Percentiles rank a stretch among this genome's conserved stretches.
These are phyloP conservation scores for Solanum chacoense DNA, from an alignment of 305 asterid genomes.

Conservation along the genomic window DNA sequence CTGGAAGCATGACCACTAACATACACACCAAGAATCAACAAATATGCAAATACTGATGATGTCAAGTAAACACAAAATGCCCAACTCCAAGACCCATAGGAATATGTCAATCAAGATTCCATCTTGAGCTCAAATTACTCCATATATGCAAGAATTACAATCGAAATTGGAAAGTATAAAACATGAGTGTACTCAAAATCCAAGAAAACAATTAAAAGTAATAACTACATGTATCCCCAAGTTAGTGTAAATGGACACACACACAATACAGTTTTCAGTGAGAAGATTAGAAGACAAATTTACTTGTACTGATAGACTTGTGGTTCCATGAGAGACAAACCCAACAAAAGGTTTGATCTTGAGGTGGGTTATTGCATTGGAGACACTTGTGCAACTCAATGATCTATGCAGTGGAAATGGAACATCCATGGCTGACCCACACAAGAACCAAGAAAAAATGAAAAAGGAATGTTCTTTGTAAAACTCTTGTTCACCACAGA, in stretches of 20 bases:
- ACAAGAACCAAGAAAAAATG: not conserved
- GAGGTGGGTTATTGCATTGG: conserved; percentile 15
- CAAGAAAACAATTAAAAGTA: not conserved
- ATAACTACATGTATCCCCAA: not conserved
- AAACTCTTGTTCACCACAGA: conserved; percentile 7
- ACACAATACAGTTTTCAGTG: not conserved
- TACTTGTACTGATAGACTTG: conserved; percentile 34
- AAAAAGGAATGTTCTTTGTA: not conserved
- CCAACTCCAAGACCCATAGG: not conserved
- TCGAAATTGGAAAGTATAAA: not conserved
- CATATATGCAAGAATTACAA: not conserved
- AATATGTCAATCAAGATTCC: not conserved
- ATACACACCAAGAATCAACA: not conserved
- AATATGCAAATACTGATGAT: not conserved
- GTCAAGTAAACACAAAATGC: not conserved
- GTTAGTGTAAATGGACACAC: not conserved
- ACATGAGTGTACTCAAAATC: not conserved
- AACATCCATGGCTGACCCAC: conserved; percentile 41
- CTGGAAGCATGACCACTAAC: not conserved
- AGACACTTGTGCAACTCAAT: conserved; percentile 23
- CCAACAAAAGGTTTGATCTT: conserved; percentile 58
- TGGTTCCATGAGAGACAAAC: conserved; percentile 41
- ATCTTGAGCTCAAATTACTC: not conserved
- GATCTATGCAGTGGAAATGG: conserved; percentile 50
- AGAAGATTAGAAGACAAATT: not conserved